Base-by-base conservation (phyloP, 2,329 filamentous ascomycete genomes). In the Elsinoe batatas region DNA sequence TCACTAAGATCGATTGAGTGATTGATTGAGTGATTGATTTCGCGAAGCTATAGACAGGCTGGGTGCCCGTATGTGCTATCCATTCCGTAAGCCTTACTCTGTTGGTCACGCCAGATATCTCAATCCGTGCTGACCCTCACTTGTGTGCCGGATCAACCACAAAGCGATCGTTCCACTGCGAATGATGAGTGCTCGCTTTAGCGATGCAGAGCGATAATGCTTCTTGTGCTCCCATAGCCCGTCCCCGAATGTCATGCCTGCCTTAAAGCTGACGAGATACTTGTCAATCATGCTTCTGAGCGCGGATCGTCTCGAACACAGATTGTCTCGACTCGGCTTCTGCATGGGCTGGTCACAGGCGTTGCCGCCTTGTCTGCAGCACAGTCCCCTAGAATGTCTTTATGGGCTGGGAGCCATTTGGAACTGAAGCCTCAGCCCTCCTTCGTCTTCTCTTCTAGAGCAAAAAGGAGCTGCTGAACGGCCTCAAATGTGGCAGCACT, bases 21-120 rank as follows among this genome's bases (percentile, higher is more conserved):
- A 75, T 15, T 38, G 18, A 26, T 37, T 37, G 36, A 15, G 3
- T 37, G 36, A 37, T 37, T 37, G 36, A 37, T 37, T 37, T 8
- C 11, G 3, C 3, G 3, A 37, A 37, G 36, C 36, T 37, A 37
- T 37, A 37, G 36, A 37, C 36, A 37, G 36, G 36, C 36, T 15
- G 11, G 36, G 36, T 37, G 15, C 36, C 36, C 15, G 36, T 37
- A 37, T 37, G 15, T 3, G 36, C 36, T 37, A 10, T 3, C 36
- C 36, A 3, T 37, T 37, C 3, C 36, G 11, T 37, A 10, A 37
- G 11, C 36, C 36, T 37, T 37, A 37, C 36, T 37, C 15, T 37
- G 36, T 37, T 8, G 36, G 3, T 37, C 15, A 13, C 3, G 4
- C 3, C 15, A 13, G 3, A 37, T 37, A n/a, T 8, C 15, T 37